phyloP scores from a whole-genome alignment of 2,329 filamentous ascomycete species.

The Paraphoma chrysanthemicola region DNA sequence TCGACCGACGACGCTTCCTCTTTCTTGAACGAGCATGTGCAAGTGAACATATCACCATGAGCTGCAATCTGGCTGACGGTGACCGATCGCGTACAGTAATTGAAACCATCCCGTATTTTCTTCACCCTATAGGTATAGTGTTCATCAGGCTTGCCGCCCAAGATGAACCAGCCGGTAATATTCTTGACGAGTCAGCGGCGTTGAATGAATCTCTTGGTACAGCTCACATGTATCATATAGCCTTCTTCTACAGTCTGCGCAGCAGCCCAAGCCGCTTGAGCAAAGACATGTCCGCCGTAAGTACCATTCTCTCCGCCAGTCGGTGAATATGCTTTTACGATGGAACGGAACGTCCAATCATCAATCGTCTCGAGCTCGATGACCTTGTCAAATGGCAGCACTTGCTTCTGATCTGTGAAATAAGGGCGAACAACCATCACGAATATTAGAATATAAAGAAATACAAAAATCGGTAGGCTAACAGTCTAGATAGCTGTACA shows the following conservation, averaged over 20 bases:
- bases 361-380: slow-evolving; percentile 52
- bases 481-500: neutral
- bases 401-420: slow-evolving; percentile 28
- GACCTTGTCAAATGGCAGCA: slow-evolving; percentile 50
- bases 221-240: slow-evolving; percentile 59
- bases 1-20: slow-evolving; percentile 45
- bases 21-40: slow-evolving; percentile 61
- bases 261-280: slow-evolving; percentile 64
- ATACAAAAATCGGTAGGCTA: neutral
- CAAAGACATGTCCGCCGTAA: slow-evolving; percentile 64
- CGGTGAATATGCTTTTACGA: slow-evolving; percentile 52
- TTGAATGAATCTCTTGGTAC: neutral
- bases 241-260: slow-evolving; percentile 60
- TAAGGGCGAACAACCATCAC: slow-evolving; percentile 37
- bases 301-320: slow-evolving; percentile 44
- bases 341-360: slow-evolving; percentile 49
- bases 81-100: slow-evolving; percentile 60
- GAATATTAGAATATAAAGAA: neutral
- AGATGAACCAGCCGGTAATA: slow-evolving; percentile 61
- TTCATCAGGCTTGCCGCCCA: slow-evolving; percentile 54
- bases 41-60: slow-evolving; percentile 59
- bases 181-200: slow-evolving; percentile 43
- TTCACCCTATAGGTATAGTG: slow-evolving; percentile 61
- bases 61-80: slow-evolving; percentile 57
- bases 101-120: slow-evolving; percentile 58